A percentile compares a stretch with the other conserved stretches of the same genome.
phyloP scores from a whole-genome alignment of 768 basidiomycete genomes.

The Inosperma sp. region DNA sequence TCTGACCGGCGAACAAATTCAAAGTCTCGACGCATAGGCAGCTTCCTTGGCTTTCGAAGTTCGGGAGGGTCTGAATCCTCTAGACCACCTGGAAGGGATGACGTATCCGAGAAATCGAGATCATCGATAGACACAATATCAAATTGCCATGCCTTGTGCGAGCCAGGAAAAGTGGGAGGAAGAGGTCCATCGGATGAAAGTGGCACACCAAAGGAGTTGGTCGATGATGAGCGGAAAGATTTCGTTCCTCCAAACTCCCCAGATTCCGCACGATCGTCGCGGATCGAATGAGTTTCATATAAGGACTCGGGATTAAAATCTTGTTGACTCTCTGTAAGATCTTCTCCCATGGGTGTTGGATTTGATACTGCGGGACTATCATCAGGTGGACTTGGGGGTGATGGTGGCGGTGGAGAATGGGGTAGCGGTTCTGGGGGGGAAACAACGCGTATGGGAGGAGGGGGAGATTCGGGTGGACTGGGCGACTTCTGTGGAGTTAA shows the following conservation, averaged over 20 bases:
- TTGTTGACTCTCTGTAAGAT: too few species aligned
- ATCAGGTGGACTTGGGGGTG: conserved; percentile 4
- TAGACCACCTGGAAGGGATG: conserved; percentile 47
- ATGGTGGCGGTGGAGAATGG: conserved; percentile 8
- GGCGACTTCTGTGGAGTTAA: neutral
- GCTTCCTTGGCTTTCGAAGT: conserved; percentile 51
- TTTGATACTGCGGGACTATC: too few species aligned
- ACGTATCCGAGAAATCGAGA: conserved; percentile 73
- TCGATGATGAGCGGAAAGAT: conserved; percentile 44
- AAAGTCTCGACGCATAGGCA: conserved; percentile 75
- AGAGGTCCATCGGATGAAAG: conserved; percentile 31
- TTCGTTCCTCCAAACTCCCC: conserved; percentile 30
- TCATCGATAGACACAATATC: conserved; percentile 79
- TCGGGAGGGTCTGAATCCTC: conserved; percentile 45
- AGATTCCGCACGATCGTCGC: too few species aligned
- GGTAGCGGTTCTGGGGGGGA: neutral
- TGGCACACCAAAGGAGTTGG: conserved; percentile 47
- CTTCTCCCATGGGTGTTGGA: too few species aligned
- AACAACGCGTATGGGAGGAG: too few species aligned
- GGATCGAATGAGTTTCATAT: too few species aligned
- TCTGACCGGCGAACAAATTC: conserved; percentile 73
- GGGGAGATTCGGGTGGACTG: too few species aligned
- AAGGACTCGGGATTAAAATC: too few species aligned
- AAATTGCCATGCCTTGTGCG: conserved; percentile 51
- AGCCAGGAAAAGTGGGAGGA: conserved; percentile 36